Percentiles rank a stretch among this genome's conserved stretches.
Conservation (phyloP, 1,139 yeast species). For the Sugiyamaella novakii region DNA sequence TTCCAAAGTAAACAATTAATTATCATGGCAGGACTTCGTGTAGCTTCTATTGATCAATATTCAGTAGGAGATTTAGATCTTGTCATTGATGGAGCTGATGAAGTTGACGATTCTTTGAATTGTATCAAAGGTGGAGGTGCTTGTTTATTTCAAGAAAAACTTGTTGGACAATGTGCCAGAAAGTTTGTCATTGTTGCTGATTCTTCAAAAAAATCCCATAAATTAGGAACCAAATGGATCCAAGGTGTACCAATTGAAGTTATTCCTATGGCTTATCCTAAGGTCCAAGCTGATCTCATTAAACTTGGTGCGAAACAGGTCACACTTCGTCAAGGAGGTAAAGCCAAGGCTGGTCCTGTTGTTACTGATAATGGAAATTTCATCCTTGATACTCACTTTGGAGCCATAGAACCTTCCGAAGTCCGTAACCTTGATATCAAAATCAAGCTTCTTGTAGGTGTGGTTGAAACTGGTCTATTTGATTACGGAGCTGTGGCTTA, state of each 20-base stretch:
- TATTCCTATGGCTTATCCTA: conserved; percentile 83
- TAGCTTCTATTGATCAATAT: conserved; percentile 82
- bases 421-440: conserved; percentile 57
- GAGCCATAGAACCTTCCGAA: conserved; percentile 63
- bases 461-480: conserved; percentile 95
- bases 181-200: conserved; percentile 90
- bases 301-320: conserved; percentile 68
- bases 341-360: conserved; percentile 97
- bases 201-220: conserved; percentile 70
- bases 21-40: conserved; percentile 71
- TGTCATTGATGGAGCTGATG: conserved; percentile 99
- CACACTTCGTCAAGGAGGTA: conserved; percentile 78
- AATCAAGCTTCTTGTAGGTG: conserved; percentile 83
- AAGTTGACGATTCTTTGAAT: conserved; percentile 77
- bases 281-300: conserved; percentile 64
- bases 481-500: conserved; percentile 75
- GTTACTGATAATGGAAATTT: conserved; percentile 96
- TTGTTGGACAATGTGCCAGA: conserved; percentile 80
- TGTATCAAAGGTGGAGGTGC: conserved; percentile 99
- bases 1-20: conserved; percentile 91
- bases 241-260: conserved; percentile 96
- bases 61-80: conserved; percentile 68
- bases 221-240: conserved; percentile 77
- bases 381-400: conserved; percentile 91
- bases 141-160: conserved; percentile 92